Percentiles rank a stretch among this genome's conserved stretches.
Conservation (phyloP, 2,329 filamentous ascomycete species). For the Colletotrichum cereale region DNA sequence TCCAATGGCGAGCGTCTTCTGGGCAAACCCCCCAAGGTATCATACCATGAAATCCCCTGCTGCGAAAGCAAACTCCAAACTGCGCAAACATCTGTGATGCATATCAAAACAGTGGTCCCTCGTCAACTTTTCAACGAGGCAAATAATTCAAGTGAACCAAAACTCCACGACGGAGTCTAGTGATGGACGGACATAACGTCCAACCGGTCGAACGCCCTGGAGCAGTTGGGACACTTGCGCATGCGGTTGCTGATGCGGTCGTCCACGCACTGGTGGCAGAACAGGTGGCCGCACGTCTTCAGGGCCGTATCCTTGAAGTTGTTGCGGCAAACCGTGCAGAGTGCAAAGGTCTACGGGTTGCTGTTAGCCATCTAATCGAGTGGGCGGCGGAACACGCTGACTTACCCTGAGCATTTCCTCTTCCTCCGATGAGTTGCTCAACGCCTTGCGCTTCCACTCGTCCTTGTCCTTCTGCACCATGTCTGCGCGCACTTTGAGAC, state of each 20-base stretch:
- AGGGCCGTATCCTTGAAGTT: slow-evolving; percentile 95
- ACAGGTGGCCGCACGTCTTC: slow-evolving; percentile 94
- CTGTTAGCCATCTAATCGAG: slow-evolving; percentile 42
- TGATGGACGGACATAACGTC: slow-evolving; percentile 84
- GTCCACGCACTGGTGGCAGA: slow-evolving; percentile 92
- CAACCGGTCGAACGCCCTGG: slow-evolving; percentile 88
- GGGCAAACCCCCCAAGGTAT: slow-evolving; percentile 38
- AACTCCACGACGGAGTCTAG: slow-evolving; percentile 41
- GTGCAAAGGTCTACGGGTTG: slow-evolving; percentile 53
- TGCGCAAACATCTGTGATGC: slow-evolving; percentile 22
- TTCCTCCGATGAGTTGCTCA: slow-evolving; percentile 84
- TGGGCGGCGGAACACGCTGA: slow-evolving; percentile 43
- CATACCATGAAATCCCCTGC: slow-evolving; percentile 37
- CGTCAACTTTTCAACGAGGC: neutral
- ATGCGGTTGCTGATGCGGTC: slow-evolving; percentile 90
- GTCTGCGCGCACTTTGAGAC: slow-evolving; percentile 81
- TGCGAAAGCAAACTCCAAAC: slow-evolving; percentile 37
- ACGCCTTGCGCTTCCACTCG: slow-evolving; percentile 84
- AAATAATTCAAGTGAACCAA: slow-evolving; percentile 2
- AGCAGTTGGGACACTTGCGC: slow-evolving; percentile 95
- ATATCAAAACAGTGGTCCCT: slow-evolving; percentile 18
- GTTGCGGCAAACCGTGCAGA: slow-evolving; percentile 92
- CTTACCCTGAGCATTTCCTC: slow-evolving; percentile 89
- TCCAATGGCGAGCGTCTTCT: slow-evolving; percentile 38
- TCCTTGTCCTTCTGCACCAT: slow-evolving; percentile 87